Base-by-base conservation (phyloP, 2,329 filamentous ascomycete genomes). In the Monilinia aucupariae region DNA sequence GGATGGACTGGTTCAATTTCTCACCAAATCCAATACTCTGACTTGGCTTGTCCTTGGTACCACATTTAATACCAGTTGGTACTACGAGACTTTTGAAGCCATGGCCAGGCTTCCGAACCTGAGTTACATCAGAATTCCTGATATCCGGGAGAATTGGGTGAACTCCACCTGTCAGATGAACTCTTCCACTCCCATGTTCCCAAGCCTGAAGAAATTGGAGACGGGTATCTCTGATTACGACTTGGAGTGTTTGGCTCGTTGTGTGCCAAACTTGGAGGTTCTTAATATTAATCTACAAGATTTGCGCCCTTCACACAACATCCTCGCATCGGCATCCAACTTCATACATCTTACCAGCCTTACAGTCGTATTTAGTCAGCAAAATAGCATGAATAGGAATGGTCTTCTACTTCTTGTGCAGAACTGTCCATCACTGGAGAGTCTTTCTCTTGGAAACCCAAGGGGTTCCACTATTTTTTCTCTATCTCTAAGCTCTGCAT, bases 311-410 rank as follows among this genome's bases (percentile, higher is more conserved):
- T 58, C 54, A 25, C 20, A 22, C 3, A 32, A 32, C 3, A 58
- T 58, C 9, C 54, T 58, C 27, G 41, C 41, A 58, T 58, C 41
- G 25, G 54, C 54, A 25, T 58, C 54, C 7, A 58, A 58, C 8
- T 58, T 58, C 27, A 12, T 25, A 25, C 20, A 34, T 25, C 54
- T 58, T 7, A 58, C 41, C 7, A 20, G 20, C 20, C 54, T 58
- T 4, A 22, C 45, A 12, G 27, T 58, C 39, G 20, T 17, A 32
- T 47, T 58, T 47, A 20, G 54, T 32, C 20, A 20, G 30, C 20
- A n/a, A 1, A 58, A 12, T 25, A n/a, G 39, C 1, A 22, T 58
- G 1, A 47, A 41, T 32, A 27, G 39, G 6, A 32, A 45, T 32
- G 41, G 47, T 34, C 54, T 58, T 47, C 20, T 58, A 34, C 20